phyloP scores from a whole-genome alignment of 2,329 filamentous ascomycete species.

The Magnaporthiopsis poae region DNA sequence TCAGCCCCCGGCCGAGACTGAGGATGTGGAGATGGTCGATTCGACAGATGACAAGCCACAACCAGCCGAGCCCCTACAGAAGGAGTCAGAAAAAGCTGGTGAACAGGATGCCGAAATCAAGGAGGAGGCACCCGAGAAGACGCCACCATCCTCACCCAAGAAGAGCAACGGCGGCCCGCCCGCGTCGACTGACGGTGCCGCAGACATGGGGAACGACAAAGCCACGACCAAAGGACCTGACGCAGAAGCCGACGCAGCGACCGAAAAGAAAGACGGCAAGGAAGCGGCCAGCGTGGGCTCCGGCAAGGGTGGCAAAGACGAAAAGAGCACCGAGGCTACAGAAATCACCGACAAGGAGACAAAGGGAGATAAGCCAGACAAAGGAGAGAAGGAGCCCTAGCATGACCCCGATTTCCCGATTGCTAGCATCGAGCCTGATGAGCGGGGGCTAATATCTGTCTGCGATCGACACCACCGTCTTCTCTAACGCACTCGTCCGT shows the following conservation, averaged over 20 bases:
- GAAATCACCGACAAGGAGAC: not conserved
- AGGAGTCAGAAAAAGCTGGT: not conserved
- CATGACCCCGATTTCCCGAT: not conserved
- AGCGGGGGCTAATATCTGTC: not conserved
- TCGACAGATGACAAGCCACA: constrained; percentile 1
- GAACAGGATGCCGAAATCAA: constrained; percentile 7
- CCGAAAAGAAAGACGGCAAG: not conserved
- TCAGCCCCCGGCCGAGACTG: not conserved
- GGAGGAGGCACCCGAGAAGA: constrained; percentile 7
- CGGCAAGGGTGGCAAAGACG: not conserved
- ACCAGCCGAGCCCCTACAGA: not conserved
- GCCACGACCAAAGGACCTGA: not conserved
- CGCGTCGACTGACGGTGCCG: not conserved
- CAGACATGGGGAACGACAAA: not conserved
- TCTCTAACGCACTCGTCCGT: not conserved
- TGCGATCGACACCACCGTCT: not conserved
- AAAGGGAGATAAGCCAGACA: not conserved
- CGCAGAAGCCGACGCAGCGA: not conserved
- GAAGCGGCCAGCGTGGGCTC: not conserved
- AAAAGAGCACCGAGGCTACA: not conserved
- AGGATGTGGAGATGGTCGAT: constrained; percentile 8
- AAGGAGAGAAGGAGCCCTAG: not conserved
- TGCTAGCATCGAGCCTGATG: not conserved
- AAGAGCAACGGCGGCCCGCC: not conserved
- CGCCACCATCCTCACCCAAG: constrained; percentile 1